These are phyloP conservation scores for Leishmania braziliensis DNA, from an alignment of 208 protist genomes.

Conservation along the genomic window DNA sequence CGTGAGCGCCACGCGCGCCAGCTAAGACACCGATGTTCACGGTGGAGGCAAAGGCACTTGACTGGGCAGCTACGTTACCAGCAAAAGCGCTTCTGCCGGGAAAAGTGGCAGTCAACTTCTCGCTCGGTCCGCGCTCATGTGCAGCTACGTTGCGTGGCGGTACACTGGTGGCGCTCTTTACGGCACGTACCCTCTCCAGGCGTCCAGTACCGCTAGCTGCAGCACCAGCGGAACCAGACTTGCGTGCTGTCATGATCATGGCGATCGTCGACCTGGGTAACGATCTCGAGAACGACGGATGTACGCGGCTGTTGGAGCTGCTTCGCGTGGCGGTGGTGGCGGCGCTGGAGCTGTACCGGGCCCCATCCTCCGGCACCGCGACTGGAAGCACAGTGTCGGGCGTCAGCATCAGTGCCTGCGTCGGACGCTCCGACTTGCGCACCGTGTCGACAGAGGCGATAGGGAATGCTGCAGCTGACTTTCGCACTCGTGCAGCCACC, in stretches of 20 bases:
- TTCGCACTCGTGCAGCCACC: conserved; percentile 4
- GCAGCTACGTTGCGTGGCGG: not conserved
- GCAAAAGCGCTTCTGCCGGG: not conserved
- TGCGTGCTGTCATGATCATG: not conserved
- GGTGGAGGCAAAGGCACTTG: conserved; percentile 10
- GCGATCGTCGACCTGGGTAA: not conserved
- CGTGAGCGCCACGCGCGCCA: not conserved
- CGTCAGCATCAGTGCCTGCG: conserved; percentile 13
- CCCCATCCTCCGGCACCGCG: conserved; percentile 23
- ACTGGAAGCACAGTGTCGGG: conserved; percentile 29
- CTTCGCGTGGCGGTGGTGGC: conserved; percentile 23
- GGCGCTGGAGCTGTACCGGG: conserved; percentile 19
- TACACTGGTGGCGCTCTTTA: not conserved
- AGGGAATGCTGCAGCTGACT: not conserved
- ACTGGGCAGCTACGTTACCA: not conserved
- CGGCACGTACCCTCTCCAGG: not conserved
- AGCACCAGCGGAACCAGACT: not conserved
- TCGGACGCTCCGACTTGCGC: conserved; percentile 1
- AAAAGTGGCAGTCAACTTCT: conserved; percentile 2
- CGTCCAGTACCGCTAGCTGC: not conserved
- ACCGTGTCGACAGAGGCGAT: not conserved
- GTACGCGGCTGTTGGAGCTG: conserved; percentile 21
- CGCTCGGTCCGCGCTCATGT: not conserved
- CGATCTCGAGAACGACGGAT: conserved; percentile 5
- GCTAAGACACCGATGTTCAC: conserved; percentile 4